A percentile compares a stretch with the other conserved stretches of the same genome.
Evolutionary conservation across 2,329 filamentous ascomycete genomes (phyloP).

Genomic region (Fusarium nisikadoi): DNA sequence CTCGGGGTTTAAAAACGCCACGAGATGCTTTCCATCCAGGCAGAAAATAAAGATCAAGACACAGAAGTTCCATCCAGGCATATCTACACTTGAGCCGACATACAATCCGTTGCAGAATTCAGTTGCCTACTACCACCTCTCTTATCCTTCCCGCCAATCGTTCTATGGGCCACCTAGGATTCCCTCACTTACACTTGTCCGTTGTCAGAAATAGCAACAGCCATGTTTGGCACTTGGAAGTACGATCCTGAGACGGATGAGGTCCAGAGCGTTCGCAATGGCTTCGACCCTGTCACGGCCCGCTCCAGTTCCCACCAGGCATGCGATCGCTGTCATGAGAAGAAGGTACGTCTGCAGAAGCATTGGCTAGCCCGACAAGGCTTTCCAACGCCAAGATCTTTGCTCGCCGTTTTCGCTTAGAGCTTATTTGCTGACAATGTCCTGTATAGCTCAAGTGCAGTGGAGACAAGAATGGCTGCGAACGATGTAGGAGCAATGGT

Average conservation of each 20-base stretch:
- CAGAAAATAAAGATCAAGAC: slow-evolving; percentile 28
- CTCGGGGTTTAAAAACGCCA: slow-evolving; percentile 33
- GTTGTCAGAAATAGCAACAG: slow-evolving; percentile 34
- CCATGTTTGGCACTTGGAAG: slow-evolving; percentile 54
- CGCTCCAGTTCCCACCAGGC: slow-evolving; percentile 53
- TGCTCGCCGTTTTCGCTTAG: neutral
- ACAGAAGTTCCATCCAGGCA: slow-evolving; percentile 6
- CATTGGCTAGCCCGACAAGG: neutral
- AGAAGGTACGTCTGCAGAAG: slow-evolving; percentile 47
- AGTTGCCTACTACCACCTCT: slow-evolving; percentile 13
- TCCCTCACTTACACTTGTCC: neutral
- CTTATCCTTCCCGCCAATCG: neutral
- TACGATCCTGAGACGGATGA: slow-evolving; percentile 53
- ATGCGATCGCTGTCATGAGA: slow-evolving; percentile 53
- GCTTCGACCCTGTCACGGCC: slow-evolving; percentile 52
- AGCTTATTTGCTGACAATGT: slow-evolving; percentile 17
- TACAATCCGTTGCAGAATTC: neutral
- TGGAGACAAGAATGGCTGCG: slow-evolving; percentile 52
- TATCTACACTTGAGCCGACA: slow-evolving; percentile 6
- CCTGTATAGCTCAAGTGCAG: slow-evolving; percentile 51
- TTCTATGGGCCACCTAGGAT: slow-evolving; percentile 21
- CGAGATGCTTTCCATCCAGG: slow-evolving; percentile 31
- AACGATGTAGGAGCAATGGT: slow-evolving; percentile 47
- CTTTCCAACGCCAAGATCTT: neutral
- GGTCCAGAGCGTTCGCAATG: slow-evolving; percentile 51